Percentiles rank a stretch among this genome's conserved stretches.
Conservation (phyloP, 495 filamentous ascomycete species). For the Hapsidospora chrysogenum region DNA sequence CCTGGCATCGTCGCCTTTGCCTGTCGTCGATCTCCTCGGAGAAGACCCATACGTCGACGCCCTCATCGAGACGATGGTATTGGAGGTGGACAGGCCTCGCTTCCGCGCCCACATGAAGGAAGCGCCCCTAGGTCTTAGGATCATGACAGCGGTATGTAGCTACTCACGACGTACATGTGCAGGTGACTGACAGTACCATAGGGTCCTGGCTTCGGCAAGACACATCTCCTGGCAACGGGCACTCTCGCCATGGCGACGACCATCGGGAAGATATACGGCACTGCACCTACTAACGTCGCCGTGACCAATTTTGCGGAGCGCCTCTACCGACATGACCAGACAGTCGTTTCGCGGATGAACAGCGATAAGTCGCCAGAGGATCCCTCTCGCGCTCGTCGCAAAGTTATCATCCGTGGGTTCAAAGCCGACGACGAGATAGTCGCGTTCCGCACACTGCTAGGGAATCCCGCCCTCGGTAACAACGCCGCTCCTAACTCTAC, state of each 20-base stretch:
- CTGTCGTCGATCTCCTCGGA: neutral
- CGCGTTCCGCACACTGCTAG: neutral
- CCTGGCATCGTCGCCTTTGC: neutral
- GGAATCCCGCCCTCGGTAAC: neutral
- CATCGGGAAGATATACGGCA: neutral
- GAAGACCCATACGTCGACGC: neutral
- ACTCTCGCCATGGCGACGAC: conserved; percentile 1
- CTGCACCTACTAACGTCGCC: conserved; percentile 2
- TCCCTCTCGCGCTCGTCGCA: neutral
- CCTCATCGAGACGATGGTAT: neutral
- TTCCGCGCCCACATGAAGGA: conserved; percentile 3
- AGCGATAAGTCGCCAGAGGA: neutral
- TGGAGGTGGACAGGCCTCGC: conserved; percentile 1
- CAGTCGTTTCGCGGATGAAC: conserved; percentile 1
- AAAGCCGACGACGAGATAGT: neutral
- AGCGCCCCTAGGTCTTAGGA: neutral
- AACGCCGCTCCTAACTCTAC: neutral
- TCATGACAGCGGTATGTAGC: conserved; percentile 2
- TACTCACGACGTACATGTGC: too few species aligned
- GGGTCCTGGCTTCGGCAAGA: conserved; percentile 6
- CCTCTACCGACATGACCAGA: neutral
- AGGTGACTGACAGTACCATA: conserved; percentile 1
- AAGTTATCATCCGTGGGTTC: conserved; percentile 1
- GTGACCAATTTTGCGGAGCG: conserved; percentile 4
- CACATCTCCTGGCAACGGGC: neutral